Base-by-base conservation (phyloP, 129 eudicot genomes). In the Centella asiatica region DNA sequence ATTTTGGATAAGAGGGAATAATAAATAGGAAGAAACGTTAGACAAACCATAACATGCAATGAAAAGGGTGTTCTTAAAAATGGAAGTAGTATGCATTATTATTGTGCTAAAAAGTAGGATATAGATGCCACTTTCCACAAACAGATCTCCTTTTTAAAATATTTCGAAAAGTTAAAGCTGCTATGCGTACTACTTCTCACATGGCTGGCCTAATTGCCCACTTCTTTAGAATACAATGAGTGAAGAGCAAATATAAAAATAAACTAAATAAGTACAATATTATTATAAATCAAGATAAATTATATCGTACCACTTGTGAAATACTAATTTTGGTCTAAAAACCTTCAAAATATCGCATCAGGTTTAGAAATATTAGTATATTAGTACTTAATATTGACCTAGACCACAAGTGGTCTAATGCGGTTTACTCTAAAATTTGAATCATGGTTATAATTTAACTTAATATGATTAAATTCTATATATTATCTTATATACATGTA, bases 191-290 rank as follows among this genome's bases (percentile, higher is more conserved):
- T 28, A 27, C 24, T 29, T 8, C 46, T 51, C 70, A 50, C 70
- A 66, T 66, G 70, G 50, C 61, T 33, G n/a, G 2, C 4, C 26
- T 19, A 17, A 20, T 17, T 56, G 62, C n/a, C 62, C 62, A 56
- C 15, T 56, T 31, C 18, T 15, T 29, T 29, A n/a, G 40, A 55
- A 3, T 29, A 52, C 9, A 34, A 34, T 3, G 39, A 3, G 4
- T 3, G 52, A 10, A 1, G 19, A 18, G 24, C 25, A 18, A 8
- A 22, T 48, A 2, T 3, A 8, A 1, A 51, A 8, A 51, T 4
- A 48, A 6, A 5, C 13, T 8, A 22, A 19, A 34, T 34, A 34
- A 34, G 5, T 9, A 34, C 4, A 34, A 34, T 9, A 4, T 3
- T 34, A 34, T 9, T 34, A 34, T 34, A 34, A 34, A 3, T 34